phyloP scores from a whole-genome alignment of 305 asterid species.

The Fraxinus dipetala region DNA sequence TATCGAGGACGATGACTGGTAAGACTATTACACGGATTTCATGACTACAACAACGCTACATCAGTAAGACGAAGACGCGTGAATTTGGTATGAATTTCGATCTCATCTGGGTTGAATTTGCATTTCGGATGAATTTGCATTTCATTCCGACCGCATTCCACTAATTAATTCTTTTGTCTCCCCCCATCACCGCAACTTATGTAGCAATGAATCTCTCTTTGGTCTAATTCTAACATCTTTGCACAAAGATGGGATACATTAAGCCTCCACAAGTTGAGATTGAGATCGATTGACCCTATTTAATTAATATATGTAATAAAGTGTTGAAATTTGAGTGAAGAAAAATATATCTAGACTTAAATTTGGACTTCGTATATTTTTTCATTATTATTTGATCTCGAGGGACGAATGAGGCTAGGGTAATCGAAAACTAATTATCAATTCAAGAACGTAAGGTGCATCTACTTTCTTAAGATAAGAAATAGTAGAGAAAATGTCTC shows the following conservation, averaged over 20 bases:
- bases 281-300: neutral
- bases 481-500: too few relatives aligned
- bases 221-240: neutral
- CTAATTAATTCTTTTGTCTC: neutral
- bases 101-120: slow-evolving; percentile 47
- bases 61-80: slow-evolving; percentile 45
- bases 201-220: slow-evolving; percentile 46
- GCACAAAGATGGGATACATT: neutral
- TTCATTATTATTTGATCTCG: neutral
- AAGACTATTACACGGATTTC: slow-evolving; percentile 57
- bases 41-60: slow-evolving; percentile 27
- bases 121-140: slow-evolving; percentile 49
- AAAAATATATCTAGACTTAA: too few relatives aligned
- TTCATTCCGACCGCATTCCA: slow-evolving; percentile 70
- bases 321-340: neutral
- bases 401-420: neutral
- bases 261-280: neutral
- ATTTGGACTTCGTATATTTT: too few relatives aligned
- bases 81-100: slow-evolving; percentile 59
- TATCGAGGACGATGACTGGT: slow-evolving; percentile 23
- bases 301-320: neutral
- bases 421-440: too few relatives aligned
- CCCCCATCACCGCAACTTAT: slow-evolving; percentile 63
- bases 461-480: neutral
- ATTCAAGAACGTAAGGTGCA: too few relatives aligned